Base-by-base conservation (phyloP, 2,329 filamentous ascomycete species). In the Colletotrichum sp. region DNA sequence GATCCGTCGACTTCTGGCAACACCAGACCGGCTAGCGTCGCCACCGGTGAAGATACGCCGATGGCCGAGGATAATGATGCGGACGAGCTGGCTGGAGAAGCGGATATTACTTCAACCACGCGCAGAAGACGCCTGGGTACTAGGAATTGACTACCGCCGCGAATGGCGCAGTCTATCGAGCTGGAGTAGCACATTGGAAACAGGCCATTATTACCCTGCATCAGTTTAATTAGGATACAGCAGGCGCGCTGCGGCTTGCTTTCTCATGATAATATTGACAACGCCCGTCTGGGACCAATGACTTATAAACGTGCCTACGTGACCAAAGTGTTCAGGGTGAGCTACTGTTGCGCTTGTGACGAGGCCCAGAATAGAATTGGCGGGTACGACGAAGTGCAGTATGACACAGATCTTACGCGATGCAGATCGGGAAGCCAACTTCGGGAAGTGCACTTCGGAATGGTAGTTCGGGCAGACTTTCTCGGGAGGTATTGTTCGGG, bases 71-170 rank as follows among this genome's bases (percentile, higher is more conserved):
- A 90, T 6, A 52, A 52, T 16, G 87, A 89, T 57, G 79, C 78
- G 63, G 89, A 90, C 64, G 88, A 90, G 71, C 80, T 84, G 75
- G 82, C 83, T 5, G 86, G 84, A 5, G 89, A 90, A 60, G 85
- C 81, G 8, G 84, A 85, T 28, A 80, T 81, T 22, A 77, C 79
- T 2, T 75, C 80, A 26, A 82, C 82, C 32, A 79, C 81, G 6
- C 86, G 86, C 77, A 82, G 84, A 72, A 79, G 84, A 71, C 84
- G 84, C 62, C 79, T 85, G 39, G 81, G 80, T 60, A 81, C 81
- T 24, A 83, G 85, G 78, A 82, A 80, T 63, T 86, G 82, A 80
- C 77, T 39, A 75, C 78, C 69, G 48, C 76, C 73, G 30, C 36
- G 26, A 15, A 73, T 75, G 55, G 48, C 44, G 64, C 68, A 16